Evolutionary conservation across 331 rosid species (phyloP), one percentile per base, ranked within the genome.

Genomic region (Pyrus hybrid): DNA sequence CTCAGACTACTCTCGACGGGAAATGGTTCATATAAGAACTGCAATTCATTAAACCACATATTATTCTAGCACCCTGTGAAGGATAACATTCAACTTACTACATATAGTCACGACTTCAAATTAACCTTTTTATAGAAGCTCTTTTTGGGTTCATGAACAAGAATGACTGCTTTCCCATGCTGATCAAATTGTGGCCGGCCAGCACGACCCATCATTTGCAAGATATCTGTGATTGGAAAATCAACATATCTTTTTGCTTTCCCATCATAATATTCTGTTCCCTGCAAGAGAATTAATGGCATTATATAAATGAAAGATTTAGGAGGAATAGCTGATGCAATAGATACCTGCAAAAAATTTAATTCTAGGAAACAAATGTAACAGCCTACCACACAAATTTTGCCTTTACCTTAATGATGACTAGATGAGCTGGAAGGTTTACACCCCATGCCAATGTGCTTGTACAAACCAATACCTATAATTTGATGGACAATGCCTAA

Each of bases 191-290:
- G 98, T 68, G 98, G 98, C 65, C 97, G 95, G 43, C 98, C 98
- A 71, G 98, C 98, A 77, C 98, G 96, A 73, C 98, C 98, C 98
- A 94, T 94, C 97, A 94, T 94, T 86, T 94, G 98, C 85, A 94
- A 76, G 82, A 91, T 94, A 88, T 94, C 98, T 61, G 97, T 94
- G 86, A 94, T 94, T 67, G 98, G 98, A 78, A 94, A 94, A 85
- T 94, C 96, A 74, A 94, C 95, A 67, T 94, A 94, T 77, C 98
- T 87, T 88, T 94, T 94, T 11, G 95, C 30, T 76, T 94, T 94
- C 79, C 97, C 98, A 81, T 91, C 96, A 75, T 83, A 94, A 80
- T 72, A 94, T 80, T 94, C 97, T 26, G 98, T 94, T 60, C 98
- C 98, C 97, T 93, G 91, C 75, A 83, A 77, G 73, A 75, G 67